Base-by-base conservation (phyloP, 2,329 filamentous ascomycete species). In the Pezicula rhizophila region DNA sequence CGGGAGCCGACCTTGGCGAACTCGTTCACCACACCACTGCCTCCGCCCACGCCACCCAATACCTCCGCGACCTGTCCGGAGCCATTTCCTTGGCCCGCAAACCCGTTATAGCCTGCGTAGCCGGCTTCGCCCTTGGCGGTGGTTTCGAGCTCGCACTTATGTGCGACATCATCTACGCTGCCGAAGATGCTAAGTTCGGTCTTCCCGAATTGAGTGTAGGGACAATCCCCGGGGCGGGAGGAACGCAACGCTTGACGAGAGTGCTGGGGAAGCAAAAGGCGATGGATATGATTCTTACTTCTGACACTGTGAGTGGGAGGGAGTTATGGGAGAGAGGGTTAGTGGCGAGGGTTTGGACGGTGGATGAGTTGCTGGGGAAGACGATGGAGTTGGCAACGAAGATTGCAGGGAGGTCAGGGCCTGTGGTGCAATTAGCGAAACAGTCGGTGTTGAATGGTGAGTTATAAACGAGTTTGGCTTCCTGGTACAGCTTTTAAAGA, bases 81-180 rank as follows among this genome's bases (percentile, higher is more conserved):
- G 66, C 61, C n/a, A 63, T 71, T 43, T 60, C 59, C 17, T 50
- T 51, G 15, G 64, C 70, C 52, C 62, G 62, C 26, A 77, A 77
- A 57, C 75, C 74, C 2, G 55, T 76, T 42, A 65, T 78, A 48
- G 74, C 73, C 11, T 72, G 72, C 18, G 73, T 77, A 17, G 68
- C 73, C 53, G 74, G 75, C 44, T 68, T 72, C 59, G 74, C 75
- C 54, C 67, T 77, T 25, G 74, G 74, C 26, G 74, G 74, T 12
- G 74, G 75, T 5, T 77, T 75, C 47, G 75, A 77, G 49, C 59
- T 77, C 37, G 73, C 72, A 4, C 62, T 77, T 25, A 69, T 70
- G 66, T 67, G 66, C 55, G 68, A 70, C 52, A 64, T 70, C 34
- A 68, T 70, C 33, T 63, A 60, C 38, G 54, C 60, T 8, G 52